These are phyloP conservation scores for Solanum microdontum DNA, from an alignment of 257 asterid genomes.

Conservation along the genomic window DNA sequence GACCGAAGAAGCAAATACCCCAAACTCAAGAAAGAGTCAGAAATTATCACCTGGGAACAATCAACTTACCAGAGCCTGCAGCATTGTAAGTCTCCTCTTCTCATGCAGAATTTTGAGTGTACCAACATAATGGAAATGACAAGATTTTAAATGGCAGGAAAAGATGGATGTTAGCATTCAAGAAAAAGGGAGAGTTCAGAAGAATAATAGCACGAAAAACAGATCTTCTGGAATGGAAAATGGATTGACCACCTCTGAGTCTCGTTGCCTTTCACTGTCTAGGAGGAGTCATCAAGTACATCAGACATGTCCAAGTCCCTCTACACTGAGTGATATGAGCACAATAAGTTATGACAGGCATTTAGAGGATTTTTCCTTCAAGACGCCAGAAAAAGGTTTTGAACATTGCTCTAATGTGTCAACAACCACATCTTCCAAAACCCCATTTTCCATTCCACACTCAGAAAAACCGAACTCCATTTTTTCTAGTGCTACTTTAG, in stretches of 20 bases:
- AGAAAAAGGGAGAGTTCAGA: conserved; percentile 18
- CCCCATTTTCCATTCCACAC: conserved; percentile 6
- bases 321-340: conserved; percentile 39
- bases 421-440: conserved; percentile 11
- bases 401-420: conserved; percentile 14
- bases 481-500: conserved; percentile 8
- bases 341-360: conserved; percentile 29
- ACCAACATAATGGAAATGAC: background rate
- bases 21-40: conserved; percentile 12
- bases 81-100: conserved; percentile 14
- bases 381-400: conserved; percentile 12
- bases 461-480: conserved; percentile 11
- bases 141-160: conserved; percentile 17
- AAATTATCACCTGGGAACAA: conserved; percentile 14
- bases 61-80: conserved; percentile 9
- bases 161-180: conserved; percentile 8
- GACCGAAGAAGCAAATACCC: conserved; percentile 21
- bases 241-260: conserved; percentile 12
- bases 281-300: conserved; percentile 18
- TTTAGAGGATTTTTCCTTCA: conserved; percentile 22
- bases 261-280: conserved; percentile 25
- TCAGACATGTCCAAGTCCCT: conserved; percentile 30
- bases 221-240: conserved; percentile 22
- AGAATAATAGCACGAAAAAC: conserved; percentile 24
- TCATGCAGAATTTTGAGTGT: background rate